phyloP scores from a whole-genome alignment of 2,329 filamentous ascomycete species.

The Fusarium sp. region DNA sequence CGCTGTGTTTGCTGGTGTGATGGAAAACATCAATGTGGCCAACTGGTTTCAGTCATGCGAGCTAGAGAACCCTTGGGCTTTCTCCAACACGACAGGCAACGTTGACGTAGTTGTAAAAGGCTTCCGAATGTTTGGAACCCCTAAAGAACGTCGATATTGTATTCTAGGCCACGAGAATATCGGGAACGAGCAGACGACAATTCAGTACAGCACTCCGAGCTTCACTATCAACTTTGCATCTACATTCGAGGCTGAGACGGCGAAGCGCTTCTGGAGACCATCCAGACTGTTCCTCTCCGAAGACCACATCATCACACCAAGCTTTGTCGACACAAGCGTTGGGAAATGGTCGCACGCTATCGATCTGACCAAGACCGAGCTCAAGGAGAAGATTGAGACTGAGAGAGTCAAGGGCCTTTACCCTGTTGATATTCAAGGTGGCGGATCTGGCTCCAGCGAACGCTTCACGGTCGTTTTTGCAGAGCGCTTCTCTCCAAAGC shows the following conservation, averaged over 20 bases:
- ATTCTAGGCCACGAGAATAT: constrained; percentile 30
- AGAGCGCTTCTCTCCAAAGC: background rate
- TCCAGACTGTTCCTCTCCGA: constrained; percentile 27
- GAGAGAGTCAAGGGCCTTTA: background rate
- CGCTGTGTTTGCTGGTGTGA: constrained; percentile 24
- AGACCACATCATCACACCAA: constrained; percentile 27
- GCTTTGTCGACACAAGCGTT: constrained; percentile 27
- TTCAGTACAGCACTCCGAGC: constrained; percentile 1
- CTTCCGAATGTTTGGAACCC: constrained; percentile 30
- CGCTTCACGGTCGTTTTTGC: constrained; percentile 30
- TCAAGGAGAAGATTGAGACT: constrained; percentile 1
- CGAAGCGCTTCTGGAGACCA: constrained; percentile 32
- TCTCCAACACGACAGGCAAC: background rate
- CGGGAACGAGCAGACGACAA: constrained; percentile 21
- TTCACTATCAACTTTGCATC: background rate
- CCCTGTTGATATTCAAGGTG: constrained; percentile 30
- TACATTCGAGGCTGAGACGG: background rate
- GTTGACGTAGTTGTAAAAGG: constrained; percentile 12
- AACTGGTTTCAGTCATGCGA: constrained; percentile 28
- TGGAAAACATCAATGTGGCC: constrained; percentile 7
- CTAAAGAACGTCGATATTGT: constrained; percentile 25
- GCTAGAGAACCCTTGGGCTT: background rate
- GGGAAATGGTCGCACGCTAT: constrained; percentile 19
- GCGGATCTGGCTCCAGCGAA: background rate
- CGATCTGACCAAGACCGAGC: background rate